phyloP scores from a whole-genome alignment of 495 filamentous ascomycete genomes.

The Penicillium canescens region DNA sequence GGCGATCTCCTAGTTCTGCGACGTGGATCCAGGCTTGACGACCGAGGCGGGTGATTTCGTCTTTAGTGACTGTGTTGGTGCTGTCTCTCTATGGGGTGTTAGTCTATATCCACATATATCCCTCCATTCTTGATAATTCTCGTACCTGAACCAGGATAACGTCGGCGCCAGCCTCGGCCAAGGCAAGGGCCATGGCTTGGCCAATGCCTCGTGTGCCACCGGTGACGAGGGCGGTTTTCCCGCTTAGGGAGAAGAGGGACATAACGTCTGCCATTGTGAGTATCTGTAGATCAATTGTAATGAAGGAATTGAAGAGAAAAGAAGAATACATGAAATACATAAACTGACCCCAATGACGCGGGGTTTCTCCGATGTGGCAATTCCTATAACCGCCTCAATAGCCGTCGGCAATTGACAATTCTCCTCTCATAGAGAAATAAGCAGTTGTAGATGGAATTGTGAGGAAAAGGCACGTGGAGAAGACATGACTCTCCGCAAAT shows the following conservation, averaged over 20 bases:
- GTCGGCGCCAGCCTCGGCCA: conserved; percentile 84
- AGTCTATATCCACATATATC: not conserved
- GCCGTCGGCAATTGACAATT: conserved; percentile 3
- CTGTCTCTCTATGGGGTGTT: conserved; percentile 56
- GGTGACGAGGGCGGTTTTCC: conserved; percentile 78
- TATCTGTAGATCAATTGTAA: not conserved
- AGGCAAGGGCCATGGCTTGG: conserved; percentile 74
- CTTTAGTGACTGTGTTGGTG: conserved; percentile 61
- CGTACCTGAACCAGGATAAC: conserved; percentile 62
- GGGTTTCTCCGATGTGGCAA: conserved; percentile 1
- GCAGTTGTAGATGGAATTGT: no score
- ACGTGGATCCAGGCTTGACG: conserved; percentile 69
- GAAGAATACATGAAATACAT: not conserved
- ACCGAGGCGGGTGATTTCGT: conserved; percentile 60
- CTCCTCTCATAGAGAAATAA: not conserved
- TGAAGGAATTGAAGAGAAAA: not conserved
- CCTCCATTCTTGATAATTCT: not conserved
- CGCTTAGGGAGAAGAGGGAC: conserved; percentile 47
- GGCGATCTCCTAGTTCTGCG: conserved; percentile 67
- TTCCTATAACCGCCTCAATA: conserved; percentile 8
- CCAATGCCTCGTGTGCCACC: conserved; percentile 90
- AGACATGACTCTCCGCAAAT: no score
- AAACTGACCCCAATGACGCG: conserved; percentile 1
- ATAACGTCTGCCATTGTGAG: conserved; percentile 28
- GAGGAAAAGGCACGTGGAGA: no score